Evolutionary conservation across 495 filamentous ascomycete species (phyloP).

Genomic region (Hypomontagnella submonticulosa): DNA sequence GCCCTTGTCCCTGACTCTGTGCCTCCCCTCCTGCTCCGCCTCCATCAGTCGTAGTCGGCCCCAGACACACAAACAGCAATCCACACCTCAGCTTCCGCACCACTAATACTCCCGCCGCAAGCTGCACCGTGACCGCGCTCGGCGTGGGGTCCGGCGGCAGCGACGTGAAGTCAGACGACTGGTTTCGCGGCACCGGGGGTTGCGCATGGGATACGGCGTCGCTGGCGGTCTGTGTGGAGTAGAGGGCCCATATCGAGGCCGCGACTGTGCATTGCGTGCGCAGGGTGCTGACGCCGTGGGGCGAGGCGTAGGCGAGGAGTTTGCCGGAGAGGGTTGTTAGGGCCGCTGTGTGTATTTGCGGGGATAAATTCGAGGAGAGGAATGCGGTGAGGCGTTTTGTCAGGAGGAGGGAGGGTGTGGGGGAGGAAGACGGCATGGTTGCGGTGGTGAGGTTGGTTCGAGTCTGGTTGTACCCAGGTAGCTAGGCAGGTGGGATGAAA

Average conservation of each 20-base stretch:
- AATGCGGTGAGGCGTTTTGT: conserved; percentile 61
- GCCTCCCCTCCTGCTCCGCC: conserved; percentile 13
- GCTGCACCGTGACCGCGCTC: conserved; percentile 59
- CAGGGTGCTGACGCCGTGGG: conserved; percentile 53
- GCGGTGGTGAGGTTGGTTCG: conserved; percentile 9
- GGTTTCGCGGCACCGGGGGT: conserved; percentile 16
- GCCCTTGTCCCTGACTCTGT: conserved; percentile 11
- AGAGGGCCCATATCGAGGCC: conserved; percentile 58
- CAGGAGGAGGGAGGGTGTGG: conserved; percentile 59
- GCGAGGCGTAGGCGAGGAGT: conserved; percentile 60
- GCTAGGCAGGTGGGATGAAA: neutral
- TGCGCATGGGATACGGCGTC: conserved; percentile 29
- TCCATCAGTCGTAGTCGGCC: conserved; percentile 45
- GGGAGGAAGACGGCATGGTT: conserved; percentile 42
- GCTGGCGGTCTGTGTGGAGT: conserved; percentile 41
- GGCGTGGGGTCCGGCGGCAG: conserved; percentile 23
- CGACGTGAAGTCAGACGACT: neutral
- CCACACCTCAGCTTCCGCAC: conserved; percentile 61
- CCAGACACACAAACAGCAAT: conserved; percentile 64
- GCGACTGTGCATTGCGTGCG: conserved; percentile 62
- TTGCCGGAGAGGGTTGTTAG: conserved; percentile 60
- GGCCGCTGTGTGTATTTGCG: conserved; percentile 54
- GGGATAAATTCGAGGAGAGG: conserved; percentile 58
- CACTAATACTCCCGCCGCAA: conserved; percentile 57
- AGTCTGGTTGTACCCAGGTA: neutral